Percentiles rank a stretch among this genome's conserved stretches.
phyloP scores from a whole-genome alignment of 768 basidiomycete species.

The Multifurca ochricompacta region DNA sequence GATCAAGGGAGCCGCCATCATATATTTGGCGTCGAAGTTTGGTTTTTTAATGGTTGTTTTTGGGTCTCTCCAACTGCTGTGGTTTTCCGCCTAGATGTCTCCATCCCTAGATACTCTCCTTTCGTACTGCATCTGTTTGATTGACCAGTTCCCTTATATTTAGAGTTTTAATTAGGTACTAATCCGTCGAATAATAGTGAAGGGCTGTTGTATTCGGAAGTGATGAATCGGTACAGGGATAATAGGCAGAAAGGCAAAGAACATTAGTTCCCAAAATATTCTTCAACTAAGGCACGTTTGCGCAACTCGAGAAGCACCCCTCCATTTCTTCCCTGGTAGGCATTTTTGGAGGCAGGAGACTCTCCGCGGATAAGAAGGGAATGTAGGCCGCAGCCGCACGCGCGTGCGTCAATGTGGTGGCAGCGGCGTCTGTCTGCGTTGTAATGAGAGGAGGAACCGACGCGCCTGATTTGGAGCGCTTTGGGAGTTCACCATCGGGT shows the following conservation, averaged over 20 bases:
- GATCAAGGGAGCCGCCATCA: background rate
- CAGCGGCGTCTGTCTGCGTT: conserved; percentile 19
- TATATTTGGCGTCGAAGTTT: conserved; percentile 4
- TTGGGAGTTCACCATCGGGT: conserved; percentile 24
- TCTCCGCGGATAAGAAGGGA: conserved; percentile 64
- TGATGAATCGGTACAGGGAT: background rate
- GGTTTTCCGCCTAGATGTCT: background rate
- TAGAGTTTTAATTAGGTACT: background rate
- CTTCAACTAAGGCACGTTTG: conserved; percentile 77
- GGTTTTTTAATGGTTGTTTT: conserved; percentile 6
- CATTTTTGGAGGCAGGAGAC: conserved; percentile 67
- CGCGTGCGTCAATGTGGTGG: conserved; percentile 32
- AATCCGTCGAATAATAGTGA: background rate
- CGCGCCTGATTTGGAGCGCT: conserved; percentile 27
- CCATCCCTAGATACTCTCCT: background rate
- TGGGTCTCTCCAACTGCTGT: background rate
- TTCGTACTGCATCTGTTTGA: background rate
- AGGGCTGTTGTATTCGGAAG: background rate
- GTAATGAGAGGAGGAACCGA: conserved; percentile 11
- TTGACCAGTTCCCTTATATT: background rate
- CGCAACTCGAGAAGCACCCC: conserved; percentile 61
- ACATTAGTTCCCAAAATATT: conserved; percentile 50
- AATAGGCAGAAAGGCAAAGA: background rate
- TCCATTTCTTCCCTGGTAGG: conserved; percentile 78
- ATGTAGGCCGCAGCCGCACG: conserved; percentile 62